Percentiles rank a stretch among this genome's conserved stretches.
Conservation (phyloP, 768 basidiomycete genomes). For the Lactarius quietus region DNA sequence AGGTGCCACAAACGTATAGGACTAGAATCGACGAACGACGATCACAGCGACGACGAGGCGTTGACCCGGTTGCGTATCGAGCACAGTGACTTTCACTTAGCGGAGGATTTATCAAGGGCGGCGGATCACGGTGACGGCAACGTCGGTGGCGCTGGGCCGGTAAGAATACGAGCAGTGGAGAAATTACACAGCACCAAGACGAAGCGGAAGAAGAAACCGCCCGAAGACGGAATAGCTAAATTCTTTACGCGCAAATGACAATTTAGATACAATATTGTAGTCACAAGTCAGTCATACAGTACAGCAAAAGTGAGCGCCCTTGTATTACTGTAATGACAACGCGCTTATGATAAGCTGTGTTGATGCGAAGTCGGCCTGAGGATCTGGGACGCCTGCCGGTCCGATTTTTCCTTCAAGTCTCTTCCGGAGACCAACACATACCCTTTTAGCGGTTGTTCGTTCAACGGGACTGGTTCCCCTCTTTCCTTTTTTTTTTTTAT, state of each 20-base stretch:
- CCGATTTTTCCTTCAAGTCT: background rate
- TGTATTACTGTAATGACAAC: conserved; percentile 16
- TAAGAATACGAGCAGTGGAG: conserved; percentile 22
- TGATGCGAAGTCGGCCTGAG: background rate
- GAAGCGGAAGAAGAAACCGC: conserved; percentile 33
- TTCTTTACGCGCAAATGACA: conserved; percentile 38
- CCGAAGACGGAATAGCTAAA: conserved; percentile 42
- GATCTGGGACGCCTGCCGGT: conserved; percentile 8
- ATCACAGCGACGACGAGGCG: conserved; percentile 25
- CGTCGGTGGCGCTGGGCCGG: background rate
- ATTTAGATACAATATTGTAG: background rate
- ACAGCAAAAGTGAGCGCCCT: too few species aligned
- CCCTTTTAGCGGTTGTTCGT: conserved; percentile 8
- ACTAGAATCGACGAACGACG: conserved; percentile 27
- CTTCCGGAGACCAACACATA: conserved; percentile 9
- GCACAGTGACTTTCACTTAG: conserved; percentile 89
- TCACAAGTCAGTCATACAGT: too few species aligned
- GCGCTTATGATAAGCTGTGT: background rate
- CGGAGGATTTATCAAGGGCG: conserved; percentile 63
- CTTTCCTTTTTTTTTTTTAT: conserved; percentile 21
- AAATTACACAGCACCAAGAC: conserved; percentile 24
- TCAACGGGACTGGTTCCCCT: conserved; percentile 24
- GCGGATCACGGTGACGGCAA: conserved; percentile 30
- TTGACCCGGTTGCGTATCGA: conserved; percentile 54
- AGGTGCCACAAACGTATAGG: conserved; percentile 10